phyloP scores from a whole-genome alignment of 805 yeast species.

The Hanseniaspora pseudoguilliermondii region DNA sequence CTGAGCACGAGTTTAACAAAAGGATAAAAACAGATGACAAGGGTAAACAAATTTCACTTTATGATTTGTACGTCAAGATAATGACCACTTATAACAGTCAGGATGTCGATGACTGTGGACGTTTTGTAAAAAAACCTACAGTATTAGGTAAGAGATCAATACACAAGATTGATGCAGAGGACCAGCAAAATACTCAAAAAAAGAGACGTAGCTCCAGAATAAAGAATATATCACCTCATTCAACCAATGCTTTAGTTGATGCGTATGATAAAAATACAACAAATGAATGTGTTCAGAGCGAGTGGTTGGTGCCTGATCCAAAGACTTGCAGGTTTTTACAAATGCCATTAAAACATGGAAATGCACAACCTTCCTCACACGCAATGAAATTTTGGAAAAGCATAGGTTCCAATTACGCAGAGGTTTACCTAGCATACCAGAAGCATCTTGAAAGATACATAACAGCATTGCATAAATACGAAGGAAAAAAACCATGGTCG shows the following conservation, averaged over 20 bases:
- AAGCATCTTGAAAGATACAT: neutral
- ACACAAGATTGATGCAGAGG: neutral
- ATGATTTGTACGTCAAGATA: constrained; percentile 31
- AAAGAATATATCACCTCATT: neutral
- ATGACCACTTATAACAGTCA: constrained; percentile 21
- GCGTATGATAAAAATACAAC: neutral
- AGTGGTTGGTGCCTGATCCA: constrained; percentile 10
- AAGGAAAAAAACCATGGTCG: constrained; percentile 10
- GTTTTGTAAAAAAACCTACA: constrained; percentile 18
- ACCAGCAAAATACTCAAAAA: neutral
- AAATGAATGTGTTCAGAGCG: neutral
- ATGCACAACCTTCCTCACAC: neutral
- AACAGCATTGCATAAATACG: neutral
- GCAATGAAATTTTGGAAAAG: constrained; percentile 5
- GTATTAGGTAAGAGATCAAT: neutral
- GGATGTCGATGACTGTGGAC: constrained; percentile 29
- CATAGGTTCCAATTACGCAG: neutral
- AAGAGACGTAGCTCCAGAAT: neutral
- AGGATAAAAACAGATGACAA: neutral
- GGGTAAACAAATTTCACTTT: constrained; percentile 22
- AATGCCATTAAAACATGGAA: neutral
- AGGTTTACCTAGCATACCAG: neutral
- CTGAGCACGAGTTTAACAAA: neutral
- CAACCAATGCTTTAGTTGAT: neutral
- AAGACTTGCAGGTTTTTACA: neutral